Percentiles rank a stretch among this genome's conserved stretches.
Evolutionary conservation across 2,329 filamentous ascomycete species (phyloP).

Genomic region (Aspergillus sp.): DNA sequence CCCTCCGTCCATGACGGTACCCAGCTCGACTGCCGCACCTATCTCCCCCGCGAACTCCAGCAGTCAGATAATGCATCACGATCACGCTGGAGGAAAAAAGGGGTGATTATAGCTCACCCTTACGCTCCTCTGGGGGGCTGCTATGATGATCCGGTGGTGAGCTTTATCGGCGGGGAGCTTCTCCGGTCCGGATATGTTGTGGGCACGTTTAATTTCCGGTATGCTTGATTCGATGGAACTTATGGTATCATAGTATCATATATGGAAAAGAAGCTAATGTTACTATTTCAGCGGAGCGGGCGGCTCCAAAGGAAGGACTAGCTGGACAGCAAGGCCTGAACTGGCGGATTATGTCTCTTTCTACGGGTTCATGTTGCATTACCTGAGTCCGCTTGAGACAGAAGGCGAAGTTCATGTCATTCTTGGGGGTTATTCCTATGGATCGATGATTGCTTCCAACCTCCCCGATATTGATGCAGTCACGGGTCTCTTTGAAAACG

Average conservation of each 20-base stretch:
- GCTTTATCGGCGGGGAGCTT: constrained; percentile 57
- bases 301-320: constrained; percentile 67
- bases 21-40: constrained; percentile 72
- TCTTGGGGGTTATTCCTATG: constrained; percentile 83
- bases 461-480: constrained; percentile 57
- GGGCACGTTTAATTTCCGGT: constrained; percentile 90
- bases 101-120: constrained; percentile 74
- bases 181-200: constrained; percentile 68
- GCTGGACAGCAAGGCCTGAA: constrained; percentile 80
- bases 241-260: background rate
- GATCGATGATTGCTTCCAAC: constrained; percentile 70
- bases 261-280: background rate
- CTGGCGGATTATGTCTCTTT: constrained; percentile 75
- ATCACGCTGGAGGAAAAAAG: constrained; percentile 35
- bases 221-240: constrained; percentile 5
- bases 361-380: constrained; percentile 70
- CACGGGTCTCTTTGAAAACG: constrained; percentile 51
- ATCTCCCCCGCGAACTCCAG: constrained; percentile 52
- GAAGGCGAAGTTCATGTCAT: constrained; percentile 40
- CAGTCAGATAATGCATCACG: constrained; percentile 12
- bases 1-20: constrained; percentile 77
- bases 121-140: constrained; percentile 82
- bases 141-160: constrained; percentile 75
- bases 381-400: constrained; percentile 54
- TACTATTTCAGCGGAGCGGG: constrained; percentile 60